Evolutionary conservation across 257 asterid species (phyloP).

Genomic region (Paraleonurus japonicus): DNA sequence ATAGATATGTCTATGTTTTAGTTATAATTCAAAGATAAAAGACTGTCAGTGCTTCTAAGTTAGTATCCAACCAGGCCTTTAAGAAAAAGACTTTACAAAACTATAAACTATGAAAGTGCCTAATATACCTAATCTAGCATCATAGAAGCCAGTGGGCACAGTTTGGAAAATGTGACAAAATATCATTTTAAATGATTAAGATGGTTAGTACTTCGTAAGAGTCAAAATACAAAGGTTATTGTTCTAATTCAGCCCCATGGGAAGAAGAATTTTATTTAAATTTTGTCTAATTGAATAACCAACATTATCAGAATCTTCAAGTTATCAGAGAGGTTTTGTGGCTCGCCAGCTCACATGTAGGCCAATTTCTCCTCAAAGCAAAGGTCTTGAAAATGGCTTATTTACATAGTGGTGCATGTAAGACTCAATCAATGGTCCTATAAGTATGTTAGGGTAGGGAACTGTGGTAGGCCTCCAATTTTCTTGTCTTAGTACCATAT

Average conservation of each 20-base stretch:
- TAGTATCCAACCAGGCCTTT: too few species aligned
- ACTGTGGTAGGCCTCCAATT: background rate
- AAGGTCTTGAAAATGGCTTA: background rate
- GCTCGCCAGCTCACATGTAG: background rate
- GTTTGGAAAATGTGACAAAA: background rate
- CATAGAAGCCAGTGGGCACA: too few species aligned
- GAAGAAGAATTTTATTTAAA: background rate
- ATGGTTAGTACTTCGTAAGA: background rate
- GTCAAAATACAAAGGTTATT: background rate
- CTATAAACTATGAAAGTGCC: too few species aligned
- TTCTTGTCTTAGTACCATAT: background rate
- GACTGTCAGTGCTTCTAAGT: too few species aligned
- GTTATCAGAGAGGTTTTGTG: background rate
- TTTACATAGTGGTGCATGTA: background rate
- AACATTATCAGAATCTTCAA: background rate
- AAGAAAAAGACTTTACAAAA: too few species aligned
- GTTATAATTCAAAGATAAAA: background rate
- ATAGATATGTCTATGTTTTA: background rate
- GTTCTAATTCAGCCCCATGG: background rate
- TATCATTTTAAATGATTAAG: background rate
- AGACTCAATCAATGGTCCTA: too few species aligned
- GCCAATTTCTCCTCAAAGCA: background rate
- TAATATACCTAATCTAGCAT: too few species aligned
- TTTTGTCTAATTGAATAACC: background rate
- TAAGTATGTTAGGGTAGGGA: background rate